Evolutionary conservation across 805 yeast species (phyloP), one percentile per base, ranked within the genome.

Genomic region (Candida pseudofarinosa): DNA sequence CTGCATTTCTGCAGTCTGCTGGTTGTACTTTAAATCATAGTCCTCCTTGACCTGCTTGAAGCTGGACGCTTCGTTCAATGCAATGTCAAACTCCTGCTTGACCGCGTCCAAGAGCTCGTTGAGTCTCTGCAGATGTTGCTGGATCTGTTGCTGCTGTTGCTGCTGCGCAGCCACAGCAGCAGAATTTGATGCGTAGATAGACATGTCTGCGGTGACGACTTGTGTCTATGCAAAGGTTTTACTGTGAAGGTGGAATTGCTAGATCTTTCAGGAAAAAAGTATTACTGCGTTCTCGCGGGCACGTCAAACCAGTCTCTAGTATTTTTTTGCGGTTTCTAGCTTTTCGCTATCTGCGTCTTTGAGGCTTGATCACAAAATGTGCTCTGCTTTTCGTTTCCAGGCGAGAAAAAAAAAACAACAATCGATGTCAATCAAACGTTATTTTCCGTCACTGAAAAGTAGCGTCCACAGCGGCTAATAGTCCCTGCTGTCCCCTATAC

Each of bases 11-110:
- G 83, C 85, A 44, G 88, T 83, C 66, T 91, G 97, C 67, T 90
- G 97, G 59, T 79, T 83, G 60, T 88, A 83, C 62, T 90, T 90
- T 54, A 84, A 72, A 65, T 91, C 98, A 54, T 81, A 87, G 61
- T 90, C 97, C 62, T 89, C 95, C 69, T 89, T 91, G 63, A 89
- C 96, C 63, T 87, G 80, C 56, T 91, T 80, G 66, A 82, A 87
- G 50, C 80, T 77, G 40, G 89, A 78, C 13, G 97, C 96, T 65
- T 91, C 97, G 58, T 80, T 81, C 49, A 86, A 77, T 39, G 90
- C 85, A 50, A 78, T 79, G 55, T 88, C 91, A 54, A 90, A 90
- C 71, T 91, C 99, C 60, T 83, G 87, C 66, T 88, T 87, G 59
- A 91, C 83, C 34, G 95, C 96, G 38, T 91, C 97, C 54, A 91